These are phyloP conservation scores for Saxispiralis lemnorum DNA, from an alignment of 495 filamentous ascomycete species.

Conservation along the genomic window DNA sequence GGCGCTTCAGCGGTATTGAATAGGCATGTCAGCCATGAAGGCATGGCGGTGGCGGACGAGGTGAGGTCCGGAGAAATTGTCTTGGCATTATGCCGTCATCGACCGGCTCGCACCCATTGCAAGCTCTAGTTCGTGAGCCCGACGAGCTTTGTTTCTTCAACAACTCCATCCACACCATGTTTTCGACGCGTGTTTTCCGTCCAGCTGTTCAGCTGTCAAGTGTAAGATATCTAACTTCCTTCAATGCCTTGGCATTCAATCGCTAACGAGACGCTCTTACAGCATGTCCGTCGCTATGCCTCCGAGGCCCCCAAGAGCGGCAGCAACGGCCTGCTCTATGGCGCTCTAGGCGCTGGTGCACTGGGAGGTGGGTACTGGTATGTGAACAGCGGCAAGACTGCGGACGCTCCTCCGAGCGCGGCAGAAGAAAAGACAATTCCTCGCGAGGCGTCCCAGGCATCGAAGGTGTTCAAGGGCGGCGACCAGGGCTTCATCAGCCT, in stretches of 20 bases:
- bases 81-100: no score
- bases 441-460: neutral
- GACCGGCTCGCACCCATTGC: no score
- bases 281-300: constrained; percentile 28
- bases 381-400: constrained; percentile 7
- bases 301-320: constrained; percentile 19
- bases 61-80: no score
- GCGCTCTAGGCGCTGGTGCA: constrained; percentile 13
- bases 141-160: no score
- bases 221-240: neutral
- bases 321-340: constrained; percentile 15
- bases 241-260: neutral
- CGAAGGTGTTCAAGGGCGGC: constrained; percentile 49
- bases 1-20: no score
- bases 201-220: constrained; percentile 4
- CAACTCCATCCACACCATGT: neutral
- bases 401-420: constrained; percentile 3
- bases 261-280: neutral
- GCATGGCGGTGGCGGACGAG: no score
- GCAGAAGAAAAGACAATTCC: constrained; percentile 16
- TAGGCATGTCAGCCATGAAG: no score
- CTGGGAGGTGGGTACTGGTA: constrained; percentile 19
- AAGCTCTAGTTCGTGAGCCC: no score
- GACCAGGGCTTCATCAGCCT: constrained; percentile 72
- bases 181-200: neutral